Percentiles rank a stretch among this genome's conserved stretches.
phyloP scores from a whole-genome alignment of 129 eudicot genomes.

The Smallanthus sonchifolius region DNA sequence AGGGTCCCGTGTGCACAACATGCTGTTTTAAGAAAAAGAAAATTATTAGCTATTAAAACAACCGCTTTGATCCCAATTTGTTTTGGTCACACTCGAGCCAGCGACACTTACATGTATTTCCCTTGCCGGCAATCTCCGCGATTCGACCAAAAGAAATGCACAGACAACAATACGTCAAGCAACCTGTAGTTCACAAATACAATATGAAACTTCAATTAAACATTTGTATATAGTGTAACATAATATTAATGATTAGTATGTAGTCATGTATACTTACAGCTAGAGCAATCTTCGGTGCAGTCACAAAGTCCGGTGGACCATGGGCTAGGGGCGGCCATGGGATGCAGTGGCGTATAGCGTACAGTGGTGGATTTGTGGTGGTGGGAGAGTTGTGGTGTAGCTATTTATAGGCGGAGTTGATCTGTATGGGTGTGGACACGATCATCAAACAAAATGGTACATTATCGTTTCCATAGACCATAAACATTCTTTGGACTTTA shows the following conservation, averaged over 20 bases:
- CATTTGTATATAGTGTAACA: not conserved
- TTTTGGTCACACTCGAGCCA: not conserved
- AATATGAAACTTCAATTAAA: not conserved
- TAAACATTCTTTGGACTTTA: no score
- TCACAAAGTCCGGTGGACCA: slow-evolving; percentile 66
- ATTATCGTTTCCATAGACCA: no score
- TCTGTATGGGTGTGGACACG: no score
- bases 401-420: no score
- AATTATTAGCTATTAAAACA: no score
- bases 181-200: slow-evolving; percentile 31
- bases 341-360: not conserved
- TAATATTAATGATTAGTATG: not conserved
- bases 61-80: no score
- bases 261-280: slow-evolving; percentile 32
- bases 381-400: not conserved
- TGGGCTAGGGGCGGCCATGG: slow-evolving; percentile 1
- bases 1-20: slow-evolving; percentile 43
- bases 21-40: slow-evolving; percentile 11
- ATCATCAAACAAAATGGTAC: no score
- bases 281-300: slow-evolving; percentile 41
- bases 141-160: slow-evolving; percentile 57
- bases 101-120: slow-evolving; percentile 44
- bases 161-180: slow-evolving; percentile 61
- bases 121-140: slow-evolving; percentile 37
- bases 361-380: not conserved